Percentiles rank a stretch among this genome's conserved stretches.
Conservation (phyloP, 2,329 filamentous ascomycete species). For the Thielaviopsis euricoi region DNA sequence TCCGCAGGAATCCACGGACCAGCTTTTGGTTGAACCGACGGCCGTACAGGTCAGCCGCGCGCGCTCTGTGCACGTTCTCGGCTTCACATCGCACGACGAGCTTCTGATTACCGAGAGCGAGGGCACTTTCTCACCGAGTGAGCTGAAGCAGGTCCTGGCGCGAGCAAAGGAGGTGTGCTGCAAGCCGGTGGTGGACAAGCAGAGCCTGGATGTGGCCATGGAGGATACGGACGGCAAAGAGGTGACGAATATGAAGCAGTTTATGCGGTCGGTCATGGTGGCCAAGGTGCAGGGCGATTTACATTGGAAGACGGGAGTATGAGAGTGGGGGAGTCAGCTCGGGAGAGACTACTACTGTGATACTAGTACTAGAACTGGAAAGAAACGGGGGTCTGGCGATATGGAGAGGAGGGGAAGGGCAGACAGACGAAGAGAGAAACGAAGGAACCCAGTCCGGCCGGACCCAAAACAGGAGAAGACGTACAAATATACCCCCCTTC, state of each 20-base stretch:
- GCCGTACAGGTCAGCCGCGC: constrained; percentile 44
- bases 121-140: constrained; percentile 56
- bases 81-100: constrained; percentile 58
- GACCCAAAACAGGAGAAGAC: too few species aligned
- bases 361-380: too few species aligned
- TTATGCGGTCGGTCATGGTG: constrained; percentile 46
- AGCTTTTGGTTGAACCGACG: constrained; percentile 42
- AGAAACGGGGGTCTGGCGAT: too few species aligned
- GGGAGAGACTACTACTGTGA: too few species aligned
- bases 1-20: constrained; percentile 22
- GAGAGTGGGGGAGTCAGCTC: not conserved
- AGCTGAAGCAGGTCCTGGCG: constrained; percentile 58
- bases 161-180: constrained; percentile 51
- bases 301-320: constrained; percentile 31
- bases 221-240: constrained; percentile 25
- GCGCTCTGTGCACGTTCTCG: constrained; percentile 64
- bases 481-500: too few species aligned
- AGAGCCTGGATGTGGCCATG: constrained; percentile 27
- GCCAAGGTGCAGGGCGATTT: constrained; percentile 35
- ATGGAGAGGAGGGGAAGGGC: not conserved
- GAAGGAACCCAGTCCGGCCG: constrained; percentile 3
- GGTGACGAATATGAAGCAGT: constrained; percentile 36
- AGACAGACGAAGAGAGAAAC: not conserved
- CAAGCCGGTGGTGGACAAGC: constrained; percentile 18
- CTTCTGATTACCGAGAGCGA: constrained; percentile 68